Base-by-base conservation (phyloP, 805 yeast species). In the Saccharomycopsis lassenensis region DNA sequence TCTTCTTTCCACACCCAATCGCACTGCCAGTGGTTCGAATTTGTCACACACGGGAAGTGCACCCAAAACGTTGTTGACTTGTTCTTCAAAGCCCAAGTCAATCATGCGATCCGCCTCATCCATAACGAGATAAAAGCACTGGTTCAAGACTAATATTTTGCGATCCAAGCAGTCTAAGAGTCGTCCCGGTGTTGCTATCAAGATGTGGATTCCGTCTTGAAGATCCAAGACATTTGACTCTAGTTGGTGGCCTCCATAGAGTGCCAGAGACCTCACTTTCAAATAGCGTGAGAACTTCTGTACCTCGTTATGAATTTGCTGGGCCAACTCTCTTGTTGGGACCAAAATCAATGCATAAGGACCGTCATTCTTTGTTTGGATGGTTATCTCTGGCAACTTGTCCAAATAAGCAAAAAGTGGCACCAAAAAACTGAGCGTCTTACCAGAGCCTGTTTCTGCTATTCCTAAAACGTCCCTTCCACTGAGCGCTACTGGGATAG, bases 61-160 rank as follows among this genome's bases (percentile, higher is more conserved):
- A 3, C 59, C 62, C 35, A 81, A 54, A 11, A 89, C 73, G 28
- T 67, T 63, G 16, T 67, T 69, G 31, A 89, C 70, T 50, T 85
- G 85, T 23, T 71, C 79, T 52, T 85, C 95, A 54, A 89, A 89
- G 3, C 96, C 96, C 72, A 89, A 69, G 54, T 86, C 95, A 29
- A 89, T 76, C 97, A 89, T 89, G 46, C 87, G 65, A 56, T 89
- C 98, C 2, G 95, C 95, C 57, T 89, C 98, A 59, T 89, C 98
- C 62, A 87, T 65, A 1, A 83, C 77, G 16, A 89, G 57, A 43
- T 74, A 79, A 43, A 67, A 67, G 43, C 94, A 72, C 40, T 72
- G 71, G 26, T 59, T 61, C 23, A 87, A 57, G 1, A 67, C 68
- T 2, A 86, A 41, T 15, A 79, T 60, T n/a, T 74, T 72, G 35